phyloP scores from a whole-genome alignment of 2,329 filamentous ascomycete genomes.

The Microsporum canis region DNA sequence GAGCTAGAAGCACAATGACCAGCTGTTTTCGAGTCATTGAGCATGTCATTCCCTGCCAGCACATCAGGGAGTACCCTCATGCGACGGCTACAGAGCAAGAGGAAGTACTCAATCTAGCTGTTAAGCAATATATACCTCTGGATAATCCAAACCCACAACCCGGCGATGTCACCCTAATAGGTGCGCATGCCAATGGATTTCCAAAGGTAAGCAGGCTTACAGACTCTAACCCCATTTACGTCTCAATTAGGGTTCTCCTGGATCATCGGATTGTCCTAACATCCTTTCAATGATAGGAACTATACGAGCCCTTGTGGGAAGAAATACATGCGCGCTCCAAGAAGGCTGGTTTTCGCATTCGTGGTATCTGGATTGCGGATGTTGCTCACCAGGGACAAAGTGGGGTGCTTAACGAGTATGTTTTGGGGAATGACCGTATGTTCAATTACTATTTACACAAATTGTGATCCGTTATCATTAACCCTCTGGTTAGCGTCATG shows the following conservation, averaged over 20 bases:
- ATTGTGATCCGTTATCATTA: constrained; percentile 9
- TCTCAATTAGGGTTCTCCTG: neutral
- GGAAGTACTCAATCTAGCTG: constrained; percentile 57
- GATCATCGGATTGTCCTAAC: neutral
- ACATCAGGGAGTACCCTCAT: constrained; percentile 70
- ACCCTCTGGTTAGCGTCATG: constrained; percentile 52
- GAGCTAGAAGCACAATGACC: neutral
- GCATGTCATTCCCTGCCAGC: constrained; percentile 60
- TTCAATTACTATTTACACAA: constrained; percentile 8
- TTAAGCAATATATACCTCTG: constrained; percentile 80
- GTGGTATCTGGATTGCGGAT: constrained; percentile 82
- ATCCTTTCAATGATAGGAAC: constrained; percentile 43
- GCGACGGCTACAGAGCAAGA: constrained; percentile 63
- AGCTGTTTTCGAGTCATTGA: constrained; percentile 49
- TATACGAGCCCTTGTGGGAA: constrained; percentile 88
- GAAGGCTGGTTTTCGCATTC: constrained; percentile 54
- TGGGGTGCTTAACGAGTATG: constrained; percentile 61
- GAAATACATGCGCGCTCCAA: constrained; percentile 55
- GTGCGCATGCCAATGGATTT: constrained; percentile 82
- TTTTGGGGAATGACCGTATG: constrained; percentile 74
- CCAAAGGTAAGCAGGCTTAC: constrained; percentile 53
- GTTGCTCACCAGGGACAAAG: constrained; percentile 75
- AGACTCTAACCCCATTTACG: neutral
- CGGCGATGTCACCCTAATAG: constrained; percentile 76
- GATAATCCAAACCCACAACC: constrained; percentile 56